Evolutionary conservation across 805 yeast species (phyloP), one percentile per base, ranked within the genome.

Genomic region (Barnettozyma wickerhamii): DNA sequence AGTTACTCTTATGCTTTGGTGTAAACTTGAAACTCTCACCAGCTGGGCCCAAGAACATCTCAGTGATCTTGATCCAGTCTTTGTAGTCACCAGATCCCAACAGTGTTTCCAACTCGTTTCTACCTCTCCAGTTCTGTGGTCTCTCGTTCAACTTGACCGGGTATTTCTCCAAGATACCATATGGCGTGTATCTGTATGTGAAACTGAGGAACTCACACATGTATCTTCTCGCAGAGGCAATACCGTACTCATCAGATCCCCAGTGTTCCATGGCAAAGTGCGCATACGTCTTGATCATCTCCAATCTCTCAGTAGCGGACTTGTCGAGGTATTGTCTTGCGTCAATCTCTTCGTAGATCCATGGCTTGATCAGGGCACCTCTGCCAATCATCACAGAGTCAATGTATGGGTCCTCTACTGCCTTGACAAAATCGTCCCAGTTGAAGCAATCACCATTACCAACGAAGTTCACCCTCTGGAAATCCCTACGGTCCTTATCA

Each of bases 381-480:
- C 99, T 76, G 3, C 98, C 99, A 40, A 93, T 87, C 97, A 95
- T 93, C 14, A 89, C 95, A 23, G 93, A 79, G 65, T 93, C 99
- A 43, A 91, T 80, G 18, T 84, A 84, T 23, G 75, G 75, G 35
- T 79, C 74, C 20, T 66, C 63, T 31, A 81, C 69, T 10, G 84
- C 89, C 26, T 69, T 71, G 61, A 87, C 75, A 95, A 96, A 93
- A 59, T 93, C 98, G 55, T 84, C 84, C 66, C 75, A 79, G 15
- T 87, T 82, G 67, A 72, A 90, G 35, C 88, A 77, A 60, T 93
- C 99, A 38, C 99, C 99, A 56, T 93, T 93, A 20, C 99, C 99
- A 40, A 93, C 75, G 47, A 93, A 80, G 69, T 82, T 88, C 6
- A 91, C 80, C 36, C 83, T 79, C 38, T 74, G 75, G 32, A 68